Percentiles rank a stretch among this genome's conserved stretches.
Evolutionary conservation across 2,329 filamentous ascomycete genomes (phyloP).

Genomic region (Fusarium tjaetaba): DNA sequence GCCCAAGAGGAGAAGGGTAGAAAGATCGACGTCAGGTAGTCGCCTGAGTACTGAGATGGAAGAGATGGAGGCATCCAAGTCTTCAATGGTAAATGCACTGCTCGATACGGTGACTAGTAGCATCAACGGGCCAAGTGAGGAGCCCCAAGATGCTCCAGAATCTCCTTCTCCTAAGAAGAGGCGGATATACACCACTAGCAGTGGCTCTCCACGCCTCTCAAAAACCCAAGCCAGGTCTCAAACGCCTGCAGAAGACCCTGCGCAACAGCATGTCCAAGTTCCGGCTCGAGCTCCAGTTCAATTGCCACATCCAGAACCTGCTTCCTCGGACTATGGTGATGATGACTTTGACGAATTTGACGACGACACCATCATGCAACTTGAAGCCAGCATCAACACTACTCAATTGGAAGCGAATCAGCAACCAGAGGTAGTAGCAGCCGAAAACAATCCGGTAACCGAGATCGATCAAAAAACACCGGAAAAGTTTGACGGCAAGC

Average conservation of each 20-base stretch:
- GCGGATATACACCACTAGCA: conserved; percentile 33
- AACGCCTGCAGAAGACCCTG: neutral
- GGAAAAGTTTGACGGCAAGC: conserved; percentile 69
- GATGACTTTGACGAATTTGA: conserved; percentile 69
- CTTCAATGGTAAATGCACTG: conserved; percentile 68
- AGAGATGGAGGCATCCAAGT: conserved; percentile 62
- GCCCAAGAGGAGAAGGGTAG: conserved; percentile 74
- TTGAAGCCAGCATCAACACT: conserved; percentile 57
- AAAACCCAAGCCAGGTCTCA: conserved; percentile 16
- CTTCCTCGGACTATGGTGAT: conserved; percentile 63
- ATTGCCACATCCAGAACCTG: conserved; percentile 4
- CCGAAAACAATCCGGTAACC: conserved; percentile 43
- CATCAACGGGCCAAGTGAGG: conserved; percentile 56
- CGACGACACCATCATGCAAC: conserved; percentile 66
- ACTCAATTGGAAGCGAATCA: conserved; percentile 39
- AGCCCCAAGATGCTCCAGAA: conserved; percentile 44
- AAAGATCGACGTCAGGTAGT: conserved; percentile 55
- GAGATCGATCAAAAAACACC: conserved; percentile 66
- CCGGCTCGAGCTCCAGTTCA: neutral
- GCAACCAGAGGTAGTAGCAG: neutral
- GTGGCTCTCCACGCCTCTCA: conserved; percentile 38
- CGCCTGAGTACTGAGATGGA: conserved; percentile 48
- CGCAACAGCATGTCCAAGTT: neutral
- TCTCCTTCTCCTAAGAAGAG: conserved; percentile 59
- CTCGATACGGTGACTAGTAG: conserved; percentile 71